Evolutionary conservation across 2,329 filamentous ascomycete genomes (phyloP), one percentile per base, ranked within the genome.

Genomic region (Fusarium sp.): DNA sequence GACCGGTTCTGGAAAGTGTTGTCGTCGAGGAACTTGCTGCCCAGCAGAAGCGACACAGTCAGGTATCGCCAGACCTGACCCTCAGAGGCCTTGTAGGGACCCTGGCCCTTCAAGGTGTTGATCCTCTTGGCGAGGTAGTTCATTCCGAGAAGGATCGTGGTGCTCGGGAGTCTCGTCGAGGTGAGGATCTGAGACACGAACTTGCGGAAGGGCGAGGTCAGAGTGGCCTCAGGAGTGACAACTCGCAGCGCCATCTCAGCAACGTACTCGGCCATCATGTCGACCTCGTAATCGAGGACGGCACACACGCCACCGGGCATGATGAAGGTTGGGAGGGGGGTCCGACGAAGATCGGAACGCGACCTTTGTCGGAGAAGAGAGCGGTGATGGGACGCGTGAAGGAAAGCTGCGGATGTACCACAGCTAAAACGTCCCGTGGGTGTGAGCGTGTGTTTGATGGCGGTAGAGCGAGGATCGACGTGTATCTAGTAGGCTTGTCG

Each of bases 1-100:
- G 95, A 98, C 64, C 94, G 93, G 85, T 98, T 98, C 87, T 98
- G 95, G 84, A 98, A 98, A 7, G 95, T 98, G 84, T 98, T 98
- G 87, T 98, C 95, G 79, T 98, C 95, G 75, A 98, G 87, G 79
- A 98, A 98, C 85, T 98, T 98, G 90, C 94, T 97, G 69, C 94
- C 95, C 62, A 98, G 88, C 61, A 98, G 89, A 66, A 98, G 86
- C 9, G 93, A 91, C 40, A 96, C 93, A 8, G 95, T 97, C 73
- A 98, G 88, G 85, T 97, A 92, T 70, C 94, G 93, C 88, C 96
- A 97, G 64, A 97, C 89, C 80, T 96, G 92, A 50, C 92, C 93
- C 76, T 91, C 89, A 64, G 86, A 89, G 45, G 89, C 85, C 70
- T 85, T 87, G 78, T 89, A 91, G 40, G 89, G 85, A 11, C 85